phyloP scores from a whole-genome alignment of 352 stramenopile species.

The Phytophthora hybrid region DNA sequence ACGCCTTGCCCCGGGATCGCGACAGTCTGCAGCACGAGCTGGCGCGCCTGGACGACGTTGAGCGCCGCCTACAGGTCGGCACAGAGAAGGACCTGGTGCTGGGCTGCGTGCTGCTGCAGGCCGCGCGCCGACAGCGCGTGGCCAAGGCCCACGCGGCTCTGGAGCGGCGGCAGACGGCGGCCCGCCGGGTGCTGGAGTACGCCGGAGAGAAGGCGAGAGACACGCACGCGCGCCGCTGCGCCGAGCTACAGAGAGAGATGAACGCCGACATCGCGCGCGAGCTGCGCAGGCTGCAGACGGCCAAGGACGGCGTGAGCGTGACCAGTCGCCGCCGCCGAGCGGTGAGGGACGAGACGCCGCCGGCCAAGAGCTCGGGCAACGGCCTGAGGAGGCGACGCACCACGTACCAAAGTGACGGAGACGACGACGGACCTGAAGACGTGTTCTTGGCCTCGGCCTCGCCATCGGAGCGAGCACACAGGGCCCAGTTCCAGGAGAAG shows the following conservation, averaged over 20 bases:
- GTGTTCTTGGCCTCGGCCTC: constrained; percentile 39
- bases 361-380: constrained; percentile 26
- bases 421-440: constrained; percentile 32
- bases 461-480: constrained; percentile 41
- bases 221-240: constrained; percentile 54
- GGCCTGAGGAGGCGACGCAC: constrained; percentile 27
- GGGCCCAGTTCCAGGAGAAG: constrained; percentile 60
- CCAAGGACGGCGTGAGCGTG: constrained; percentile 71
- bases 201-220: constrained; percentile 48
- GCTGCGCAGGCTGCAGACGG: constrained; percentile 58
- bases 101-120: constrained; percentile 41
- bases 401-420: constrained; percentile 31
- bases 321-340: constrained; percentile 63
- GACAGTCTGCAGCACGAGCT: constrained; percentile 45
- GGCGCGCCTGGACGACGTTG: constrained; percentile 29
- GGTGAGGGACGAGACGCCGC: constrained; percentile 33
- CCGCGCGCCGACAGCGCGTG: constrained; percentile 31
- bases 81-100: constrained; percentile 49
- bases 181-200: constrained; percentile 49
- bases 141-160: constrained; percentile 40
- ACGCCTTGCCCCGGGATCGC: constrained; percentile 32
- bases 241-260: constrained; percentile 63
- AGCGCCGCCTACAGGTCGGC: constrained; percentile 41
- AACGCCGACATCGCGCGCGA: constrained; percentile 59
- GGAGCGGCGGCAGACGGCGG: constrained; percentile 38